phyloP scores from a whole-genome alignment of 192 early-diverging fungal species.

The Backusella mclennaniae region DNA sequence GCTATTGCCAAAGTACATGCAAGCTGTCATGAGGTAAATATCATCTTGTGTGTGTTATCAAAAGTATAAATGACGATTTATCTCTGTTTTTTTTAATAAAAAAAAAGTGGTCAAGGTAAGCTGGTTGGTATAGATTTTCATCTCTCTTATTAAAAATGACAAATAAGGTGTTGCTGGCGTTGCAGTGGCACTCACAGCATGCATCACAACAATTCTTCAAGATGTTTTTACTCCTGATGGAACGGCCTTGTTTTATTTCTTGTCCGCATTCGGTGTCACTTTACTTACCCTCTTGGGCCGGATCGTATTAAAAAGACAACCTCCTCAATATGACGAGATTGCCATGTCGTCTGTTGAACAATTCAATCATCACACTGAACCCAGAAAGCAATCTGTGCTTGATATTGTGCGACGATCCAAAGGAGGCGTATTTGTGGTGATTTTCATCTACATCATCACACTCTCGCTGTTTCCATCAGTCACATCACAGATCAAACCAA shows the following conservation, averaged over 20 bases:
- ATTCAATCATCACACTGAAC: not conserved
- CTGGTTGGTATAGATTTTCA: not conserved
- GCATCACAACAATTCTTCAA: slow-evolving; percentile 28
- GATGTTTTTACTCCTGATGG: slow-evolving; percentile 9
- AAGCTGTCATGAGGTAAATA: slow-evolving; percentile 68
- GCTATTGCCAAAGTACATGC: slow-evolving; percentile 63
- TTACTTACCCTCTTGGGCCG: slow-evolving; percentile 39
- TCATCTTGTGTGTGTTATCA: not conserved
- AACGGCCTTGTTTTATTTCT: slow-evolving; percentile 52
- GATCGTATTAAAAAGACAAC: slow-evolving; percentile 37
- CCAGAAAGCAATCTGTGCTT: not conserved
- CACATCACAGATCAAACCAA: slow-evolving; percentile 62
- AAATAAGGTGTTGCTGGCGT: slow-evolving; percentile 57
- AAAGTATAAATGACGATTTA: not conserved
- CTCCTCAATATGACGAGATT: slow-evolving; percentile 24
- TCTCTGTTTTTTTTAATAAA: too few species aligned
- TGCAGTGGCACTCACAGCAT: slow-evolving; percentile 56
- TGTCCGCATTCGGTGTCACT: slow-evolving; percentile 40
- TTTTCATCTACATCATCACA: slow-evolving; percentile 64
- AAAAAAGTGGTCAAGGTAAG: slow-evolving; percentile 48
- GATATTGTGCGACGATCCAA: slow-evolving; percentile 19
- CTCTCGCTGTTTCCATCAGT: slow-evolving; percentile 73
- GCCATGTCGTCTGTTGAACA: not conserved
- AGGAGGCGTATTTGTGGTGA: slow-evolving; percentile 46
- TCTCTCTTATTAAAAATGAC: not conserved